phyloP scores from a whole-genome alignment of 2,329 filamentous ascomycete genomes.

The Chalaropsis thielavioides region DNA sequence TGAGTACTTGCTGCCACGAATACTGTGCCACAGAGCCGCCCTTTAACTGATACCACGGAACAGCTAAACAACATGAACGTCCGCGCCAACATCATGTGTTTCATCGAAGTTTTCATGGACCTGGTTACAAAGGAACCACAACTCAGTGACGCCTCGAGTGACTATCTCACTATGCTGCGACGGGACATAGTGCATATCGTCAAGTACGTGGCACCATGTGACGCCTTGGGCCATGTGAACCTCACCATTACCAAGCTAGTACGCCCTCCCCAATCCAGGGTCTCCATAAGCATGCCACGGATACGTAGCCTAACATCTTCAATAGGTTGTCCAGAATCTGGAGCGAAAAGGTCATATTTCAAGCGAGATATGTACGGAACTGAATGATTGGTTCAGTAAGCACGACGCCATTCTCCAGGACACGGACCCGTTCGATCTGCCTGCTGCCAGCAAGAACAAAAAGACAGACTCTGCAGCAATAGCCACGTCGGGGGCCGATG shows the following conservation, averaged over 20 bases:
- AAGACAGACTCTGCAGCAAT: constrained; percentile 19
- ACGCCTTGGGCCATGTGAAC: constrained; percentile 80
- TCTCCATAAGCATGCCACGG: not conserved
- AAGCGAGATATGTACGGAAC: constrained; percentile 59
- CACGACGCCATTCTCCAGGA: constrained; percentile 43
- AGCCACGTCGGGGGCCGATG: constrained; percentile 23
- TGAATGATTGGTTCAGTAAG: constrained; percentile 70
- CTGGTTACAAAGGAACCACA: constrained; percentile 63
- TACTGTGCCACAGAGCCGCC: not conserved
- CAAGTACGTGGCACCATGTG: constrained; percentile 76
- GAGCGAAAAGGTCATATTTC: constrained; percentile 58
- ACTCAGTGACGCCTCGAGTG: constrained; percentile 26
- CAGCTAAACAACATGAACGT: constrained; percentile 83
- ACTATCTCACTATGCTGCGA: constrained; percentile 90
- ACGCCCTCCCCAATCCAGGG: constrained; percentile 20
- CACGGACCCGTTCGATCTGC: constrained; percentile 7
- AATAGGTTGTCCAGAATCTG: constrained; percentile 52
- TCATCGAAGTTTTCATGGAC: constrained; percentile 89
- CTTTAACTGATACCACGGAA: not conserved
- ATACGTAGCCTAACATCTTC: not conserved
- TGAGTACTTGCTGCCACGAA: constrained; percentile 27
- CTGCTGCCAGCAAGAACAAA: not conserved
- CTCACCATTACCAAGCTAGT: constrained; percentile 83
- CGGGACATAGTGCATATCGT: constrained; percentile 83
- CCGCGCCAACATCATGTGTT: constrained; percentile 97